Evolutionary conservation across 345 rosid species (phyloP).

Genomic region (Melastoma malabathricum): DNA sequence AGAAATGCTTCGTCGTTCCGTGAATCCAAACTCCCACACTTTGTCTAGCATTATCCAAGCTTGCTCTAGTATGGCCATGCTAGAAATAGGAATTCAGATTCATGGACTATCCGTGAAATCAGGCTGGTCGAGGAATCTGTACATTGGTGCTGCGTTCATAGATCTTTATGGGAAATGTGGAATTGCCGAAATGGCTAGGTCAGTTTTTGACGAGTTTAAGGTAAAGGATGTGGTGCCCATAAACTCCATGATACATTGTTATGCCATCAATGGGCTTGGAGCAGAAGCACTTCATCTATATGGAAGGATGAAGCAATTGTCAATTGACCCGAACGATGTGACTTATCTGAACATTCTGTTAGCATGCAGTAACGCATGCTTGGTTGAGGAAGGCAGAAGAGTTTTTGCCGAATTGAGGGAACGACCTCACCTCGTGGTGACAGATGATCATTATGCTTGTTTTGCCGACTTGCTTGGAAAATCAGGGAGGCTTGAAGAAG

Average conservation of each 20-base stretch:
- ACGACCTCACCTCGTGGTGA: constrained; percentile 14
- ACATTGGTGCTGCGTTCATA: constrained; percentile 42
- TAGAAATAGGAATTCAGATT: constrained; percentile 38
- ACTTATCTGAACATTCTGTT: constrained; percentile 44
- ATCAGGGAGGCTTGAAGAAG: constrained; percentile 56
- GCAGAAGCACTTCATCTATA: constrained; percentile 37
- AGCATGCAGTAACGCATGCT: constrained; percentile 59
- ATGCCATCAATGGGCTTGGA: constrained; percentile 44
- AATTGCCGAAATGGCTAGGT: constrained; percentile 31
- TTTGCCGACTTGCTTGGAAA: constrained; percentile 57
- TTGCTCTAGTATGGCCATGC: constrained; percentile 57
- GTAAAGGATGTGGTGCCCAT: constrained; percentile 47
- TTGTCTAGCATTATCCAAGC: constrained; percentile 46
- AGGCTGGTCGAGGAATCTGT: constrained; percentile 37
- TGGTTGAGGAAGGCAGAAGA: constrained; percentile 39
- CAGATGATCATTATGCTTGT: constrained; percentile 54
- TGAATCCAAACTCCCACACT: constrained; percentile 43
- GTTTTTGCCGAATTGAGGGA: constrained; percentile 29
- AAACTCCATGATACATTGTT: constrained; percentile 52
- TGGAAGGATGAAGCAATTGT: constrained; percentile 22
- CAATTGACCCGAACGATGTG: constrained; percentile 34
- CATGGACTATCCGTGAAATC: constrained; percentile 33
- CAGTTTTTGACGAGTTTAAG: constrained; percentile 35
- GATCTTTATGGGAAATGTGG: constrained; percentile 77
- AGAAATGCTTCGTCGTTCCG: constrained; percentile 21